These are phyloP conservation scores for Aspergillus novofumigatus DNA, from an alignment of 2,329 filamentous ascomycete genomes.

Conservation along the genomic window DNA sequence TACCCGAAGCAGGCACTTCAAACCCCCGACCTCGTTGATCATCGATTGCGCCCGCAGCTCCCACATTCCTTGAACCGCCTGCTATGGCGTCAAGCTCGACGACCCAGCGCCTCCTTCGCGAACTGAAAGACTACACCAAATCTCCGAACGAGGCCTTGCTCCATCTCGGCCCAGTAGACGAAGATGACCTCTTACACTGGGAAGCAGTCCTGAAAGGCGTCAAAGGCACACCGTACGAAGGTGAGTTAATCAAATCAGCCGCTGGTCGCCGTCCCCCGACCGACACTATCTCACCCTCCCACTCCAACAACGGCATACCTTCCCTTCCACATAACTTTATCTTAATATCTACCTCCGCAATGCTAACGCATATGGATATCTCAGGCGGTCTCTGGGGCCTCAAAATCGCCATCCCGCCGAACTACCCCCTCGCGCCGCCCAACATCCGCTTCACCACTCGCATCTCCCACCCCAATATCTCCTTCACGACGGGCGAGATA, in stretches of 20 bases:
- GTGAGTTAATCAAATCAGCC: conserved; percentile 31
- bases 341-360: not conserved
- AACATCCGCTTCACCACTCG: conserved; percentile 76
- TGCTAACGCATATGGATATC: not conserved
- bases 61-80: conserved; percentile 4
- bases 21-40: not conserved
- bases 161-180: conserved; percentile 53
- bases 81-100: conserved; percentile 25
- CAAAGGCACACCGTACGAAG: conserved; percentile 57
- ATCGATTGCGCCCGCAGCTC: not conserved
- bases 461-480: conserved; percentile 79
- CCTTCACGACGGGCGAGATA: conserved; percentile 75
- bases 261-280: not conserved
- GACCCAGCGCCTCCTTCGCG: conserved; percentile 58
- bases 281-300: not conserved
- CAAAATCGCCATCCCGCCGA: conserved; percentile 66
- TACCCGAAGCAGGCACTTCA: not conserved
- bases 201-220: conserved; percentile 59
- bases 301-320: not conserved
- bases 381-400: conserved; percentile 77
- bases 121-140: conserved; percentile 55
- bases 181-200: conserved; percentile 57
- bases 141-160: conserved; percentile 55
- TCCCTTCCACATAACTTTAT: not conserved
- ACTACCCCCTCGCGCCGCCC: conserved; percentile 77